Evolutionary conservation across 2,329 filamentous ascomycete genomes (phyloP).

Genomic region (Capronia coronata): DNA sequence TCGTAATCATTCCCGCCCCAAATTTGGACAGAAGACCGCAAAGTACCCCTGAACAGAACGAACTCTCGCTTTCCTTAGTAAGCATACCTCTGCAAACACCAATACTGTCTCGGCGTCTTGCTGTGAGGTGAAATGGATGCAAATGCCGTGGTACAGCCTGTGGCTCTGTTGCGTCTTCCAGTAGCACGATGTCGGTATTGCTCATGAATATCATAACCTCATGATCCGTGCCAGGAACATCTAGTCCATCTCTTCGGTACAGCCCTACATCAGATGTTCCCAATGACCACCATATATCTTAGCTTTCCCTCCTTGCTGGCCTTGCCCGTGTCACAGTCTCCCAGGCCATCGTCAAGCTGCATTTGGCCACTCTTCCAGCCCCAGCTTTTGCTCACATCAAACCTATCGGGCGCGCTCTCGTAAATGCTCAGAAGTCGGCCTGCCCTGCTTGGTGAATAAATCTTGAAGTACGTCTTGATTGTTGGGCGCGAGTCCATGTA

Average conservation of each 20-base stretch:
- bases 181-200: no score
- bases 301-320: conserved; percentile 44
- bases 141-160: no score
- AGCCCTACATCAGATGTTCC: conserved; percentile 31
- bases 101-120: no score
- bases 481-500: conserved; percentile 52
- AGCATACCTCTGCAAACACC: no score
- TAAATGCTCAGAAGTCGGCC: conserved; percentile 54
- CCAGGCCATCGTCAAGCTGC: conserved; percentile 88
- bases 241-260: neutral
- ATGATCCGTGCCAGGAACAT: neutral
- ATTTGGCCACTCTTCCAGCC: conserved; percentile 57
- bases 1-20: no score
- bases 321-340: conserved; percentile 49
- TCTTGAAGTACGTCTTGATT: conserved; percentile 57
- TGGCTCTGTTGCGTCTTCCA: no score
- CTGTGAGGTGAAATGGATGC: no score
- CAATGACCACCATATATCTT: conserved; percentile 56
- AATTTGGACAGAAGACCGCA: no score
- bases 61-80: no score
- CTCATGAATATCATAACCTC: neutral
- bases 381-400: conserved; percentile 57
- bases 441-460: conserved; percentile 54
- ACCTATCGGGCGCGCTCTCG: conserved; percentile 51
- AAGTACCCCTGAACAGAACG: no score